phyloP scores from a whole-genome alignment of 768 basidiomycete species.

The Termitomyces sp. region DNA sequence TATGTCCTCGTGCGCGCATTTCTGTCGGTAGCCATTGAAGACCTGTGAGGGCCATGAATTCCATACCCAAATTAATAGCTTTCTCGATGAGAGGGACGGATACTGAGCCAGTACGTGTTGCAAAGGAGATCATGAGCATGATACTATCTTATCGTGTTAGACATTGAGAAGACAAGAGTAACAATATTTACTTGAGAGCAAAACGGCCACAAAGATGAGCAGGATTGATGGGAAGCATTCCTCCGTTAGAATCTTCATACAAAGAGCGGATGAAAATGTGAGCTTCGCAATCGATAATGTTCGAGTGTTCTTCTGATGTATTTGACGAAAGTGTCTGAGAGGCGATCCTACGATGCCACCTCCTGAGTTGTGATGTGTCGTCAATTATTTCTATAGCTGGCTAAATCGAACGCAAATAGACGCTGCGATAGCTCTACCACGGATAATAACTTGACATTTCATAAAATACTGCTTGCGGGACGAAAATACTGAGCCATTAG shows the following conservation, averaged over 20 bases:
- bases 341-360: slow-evolving; percentile 36
- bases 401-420: slow-evolving; percentile 17
- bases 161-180: too few relatives aligned
- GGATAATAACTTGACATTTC: slow-evolving; percentile 29
- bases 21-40: neutral
- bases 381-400: neutral
- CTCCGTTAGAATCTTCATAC: slow-evolving; percentile 23
- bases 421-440: slow-evolving; percentile 26
- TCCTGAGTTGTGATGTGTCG: slow-evolving; percentile 15
- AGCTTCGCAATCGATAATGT: slow-evolving; percentile 34
- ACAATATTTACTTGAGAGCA: too few relatives aligned
- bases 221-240: slow-evolving; percentile 29
- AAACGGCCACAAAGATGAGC: slow-evolving; percentile 23
- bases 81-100: neutral
- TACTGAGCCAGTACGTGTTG: neutral
- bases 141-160: too few relatives aligned
- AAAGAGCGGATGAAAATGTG: slow-evolving; percentile 30
- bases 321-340: slow-evolving; percentile 24
- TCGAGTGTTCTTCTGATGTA: slow-evolving; percentile 27
- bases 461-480: slow-evolving; percentile 27
- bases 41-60: neutral
- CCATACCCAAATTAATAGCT: neutral
- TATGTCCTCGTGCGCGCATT: neutral
- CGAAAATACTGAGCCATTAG: slow-evolving; percentile 29
- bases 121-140: neutral